Conservation (phyloP, 106 monocot species). For the Dendrobium nobile region DNA sequence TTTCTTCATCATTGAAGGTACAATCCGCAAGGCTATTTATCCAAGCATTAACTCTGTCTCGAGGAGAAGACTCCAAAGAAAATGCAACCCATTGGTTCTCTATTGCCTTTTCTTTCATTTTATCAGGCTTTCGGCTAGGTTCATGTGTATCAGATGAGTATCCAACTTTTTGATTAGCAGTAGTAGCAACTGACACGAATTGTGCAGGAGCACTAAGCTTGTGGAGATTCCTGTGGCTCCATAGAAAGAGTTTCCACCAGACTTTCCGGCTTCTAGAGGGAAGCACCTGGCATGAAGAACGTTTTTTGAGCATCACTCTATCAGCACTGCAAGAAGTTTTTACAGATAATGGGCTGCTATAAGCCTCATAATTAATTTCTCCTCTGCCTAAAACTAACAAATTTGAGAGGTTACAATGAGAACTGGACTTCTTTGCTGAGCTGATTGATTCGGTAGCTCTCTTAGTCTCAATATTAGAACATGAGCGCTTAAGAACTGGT, state of each 20-base stretch:
- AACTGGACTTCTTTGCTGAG: constrained; percentile 23
- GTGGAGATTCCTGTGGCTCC: constrained; percentile 89
- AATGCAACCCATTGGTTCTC: constrained; percentile 81
- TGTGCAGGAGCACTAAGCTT: constrained; percentile 17
- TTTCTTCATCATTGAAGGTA: constrained; percentile 10
- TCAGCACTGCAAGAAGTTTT: constrained; percentile 65
- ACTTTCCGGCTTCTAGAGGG: constrained; percentile 85
- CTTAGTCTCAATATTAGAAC: constrained; percentile 90
- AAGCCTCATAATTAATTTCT: constrained; percentile 4
- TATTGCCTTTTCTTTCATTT: constrained; percentile 15
- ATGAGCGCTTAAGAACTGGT: constrained; percentile 56
- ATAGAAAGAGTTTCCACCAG: constrained; percentile 95
- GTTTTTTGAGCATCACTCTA: constrained; percentile 73
- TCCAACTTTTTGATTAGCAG: constrained; percentile 38
- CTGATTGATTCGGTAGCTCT: constrained; percentile 9
- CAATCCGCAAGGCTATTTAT: constrained; percentile 49
- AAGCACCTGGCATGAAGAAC: constrained; percentile 83
- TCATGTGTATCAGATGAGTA: constrained; percentile 80
- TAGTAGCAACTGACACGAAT: neutral
- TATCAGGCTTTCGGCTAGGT: constrained; percentile 10
- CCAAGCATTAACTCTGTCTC: constrained; percentile 73
- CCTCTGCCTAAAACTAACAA: constrained; percentile 6
- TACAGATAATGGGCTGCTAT: constrained; percentile 50
- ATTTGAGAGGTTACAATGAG: constrained; percentile 35
- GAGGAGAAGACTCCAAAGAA: constrained; percentile 42